Percentiles rank a stretch among this genome's conserved stretches.
phyloP scores from a whole-genome alignment of 768 basidiomycete genomes.

The Paxillus rubicundulus region DNA sequence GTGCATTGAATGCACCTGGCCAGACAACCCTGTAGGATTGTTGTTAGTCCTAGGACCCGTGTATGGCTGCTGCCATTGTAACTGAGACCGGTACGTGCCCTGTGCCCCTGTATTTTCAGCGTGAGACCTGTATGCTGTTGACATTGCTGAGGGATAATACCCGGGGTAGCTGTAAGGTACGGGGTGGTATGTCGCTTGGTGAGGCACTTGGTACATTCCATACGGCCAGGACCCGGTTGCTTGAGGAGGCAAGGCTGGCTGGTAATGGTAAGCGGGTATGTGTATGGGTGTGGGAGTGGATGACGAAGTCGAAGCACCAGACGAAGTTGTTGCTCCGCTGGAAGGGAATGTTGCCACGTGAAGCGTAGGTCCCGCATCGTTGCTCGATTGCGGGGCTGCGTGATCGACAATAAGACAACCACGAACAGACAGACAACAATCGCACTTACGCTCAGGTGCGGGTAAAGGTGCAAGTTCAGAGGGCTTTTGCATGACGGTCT shows the following conservation, averaged over 20 bases:
- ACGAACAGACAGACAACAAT: neutral
- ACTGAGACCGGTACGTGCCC: slow-evolving; percentile 23
- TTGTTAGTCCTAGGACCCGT: slow-evolving; percentile 36
- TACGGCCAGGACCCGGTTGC: slow-evolving; percentile 35
- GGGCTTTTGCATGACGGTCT: slow-evolving; percentile 67
- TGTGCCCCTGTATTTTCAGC: slow-evolving; percentile 17
- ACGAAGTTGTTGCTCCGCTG: slow-evolving; percentile 11
- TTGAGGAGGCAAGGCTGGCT: slow-evolving; percentile 16
- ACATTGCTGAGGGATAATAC: slow-evolving; percentile 22
- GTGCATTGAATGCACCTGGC: slow-evolving; percentile 3
- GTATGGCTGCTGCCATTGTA: slow-evolving; percentile 39
- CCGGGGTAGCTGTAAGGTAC: slow-evolving; percentile 17
- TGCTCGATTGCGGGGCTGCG: slow-evolving; percentile 16
- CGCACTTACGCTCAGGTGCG: slow-evolving; percentile 46
- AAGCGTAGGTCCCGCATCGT: slow-evolving; percentile 16
- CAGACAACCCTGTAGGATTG: slow-evolving; percentile 30
- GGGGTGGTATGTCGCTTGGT: slow-evolving; percentile 19
- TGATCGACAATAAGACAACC: slow-evolving; percentile 7
- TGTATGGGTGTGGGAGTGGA: slow-evolving; percentile 20
- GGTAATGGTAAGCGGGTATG: slow-evolving; percentile 19
- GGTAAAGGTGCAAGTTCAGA: slow-evolving; percentile 42
- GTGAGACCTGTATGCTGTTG: slow-evolving; percentile 11
- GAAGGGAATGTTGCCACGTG: slow-evolving; percentile 25
- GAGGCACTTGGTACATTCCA: slow-evolving; percentile 21
- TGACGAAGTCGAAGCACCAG: slow-evolving; percentile 19